Conservation (phyloP, 2,329 filamentous ascomycete species). For the Graphilbum sp. region DNA sequence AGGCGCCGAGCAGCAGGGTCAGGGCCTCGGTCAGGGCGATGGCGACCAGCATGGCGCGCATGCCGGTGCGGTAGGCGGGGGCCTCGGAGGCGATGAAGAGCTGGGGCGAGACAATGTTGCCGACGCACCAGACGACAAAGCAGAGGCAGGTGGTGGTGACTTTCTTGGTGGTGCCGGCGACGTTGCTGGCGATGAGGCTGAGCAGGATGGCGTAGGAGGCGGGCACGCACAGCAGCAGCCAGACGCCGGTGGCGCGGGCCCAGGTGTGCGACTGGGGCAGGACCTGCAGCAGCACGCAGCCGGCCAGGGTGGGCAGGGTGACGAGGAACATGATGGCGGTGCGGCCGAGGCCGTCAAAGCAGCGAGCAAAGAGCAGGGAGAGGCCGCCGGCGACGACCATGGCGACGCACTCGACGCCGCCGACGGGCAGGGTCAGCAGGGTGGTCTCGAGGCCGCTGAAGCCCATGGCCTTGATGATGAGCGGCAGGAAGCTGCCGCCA, state of each 20-base stretch:
- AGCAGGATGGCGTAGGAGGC: neutral
- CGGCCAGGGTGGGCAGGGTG: neutral
- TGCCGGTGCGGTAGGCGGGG: conserved; percentile 15
- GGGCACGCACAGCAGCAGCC: neutral
- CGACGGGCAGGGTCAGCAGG: conserved; percentile 21
- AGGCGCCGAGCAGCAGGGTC: neutral
- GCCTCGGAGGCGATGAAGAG: conserved; percentile 39
- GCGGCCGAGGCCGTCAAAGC: neutral
- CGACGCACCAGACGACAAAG: conserved; percentile 41
- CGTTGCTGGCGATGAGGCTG: conserved; percentile 28
- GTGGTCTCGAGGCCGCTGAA: conserved; percentile 24
- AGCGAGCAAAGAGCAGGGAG: neutral
- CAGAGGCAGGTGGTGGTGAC: conserved; percentile 45
- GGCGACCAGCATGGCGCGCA: neutral
- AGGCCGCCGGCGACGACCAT: neutral
- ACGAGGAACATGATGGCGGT: neutral
- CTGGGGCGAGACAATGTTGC: conserved; percentile 45
- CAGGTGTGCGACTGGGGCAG: neutral
- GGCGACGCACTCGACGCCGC: conserved; percentile 6
- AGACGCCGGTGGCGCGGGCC: neutral
- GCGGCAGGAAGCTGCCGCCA: conserved; percentile 42
- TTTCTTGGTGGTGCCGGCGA: conserved; percentile 42
- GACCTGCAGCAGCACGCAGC: neutral
- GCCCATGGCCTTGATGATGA: conserved; percentile 41
- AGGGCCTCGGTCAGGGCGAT: neutral